Evolutionary conservation across 2,329 filamentous ascomycete species (phyloP).

Genomic region (Claviceps sp.): DNA sequence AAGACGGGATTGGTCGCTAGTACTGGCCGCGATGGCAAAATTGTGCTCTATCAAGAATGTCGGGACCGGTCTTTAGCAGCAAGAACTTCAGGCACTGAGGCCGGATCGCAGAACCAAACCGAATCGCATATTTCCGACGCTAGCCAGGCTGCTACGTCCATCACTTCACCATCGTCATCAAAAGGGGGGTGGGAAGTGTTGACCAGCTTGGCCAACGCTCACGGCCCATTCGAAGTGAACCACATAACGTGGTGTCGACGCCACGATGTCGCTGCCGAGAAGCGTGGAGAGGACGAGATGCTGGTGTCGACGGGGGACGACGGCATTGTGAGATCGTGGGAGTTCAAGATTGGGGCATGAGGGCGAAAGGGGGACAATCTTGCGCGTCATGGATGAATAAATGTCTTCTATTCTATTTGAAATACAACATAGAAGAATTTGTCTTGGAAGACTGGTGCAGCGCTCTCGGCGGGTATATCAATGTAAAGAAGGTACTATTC

Average conservation of each 20-base stretch:
- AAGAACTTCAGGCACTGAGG: too few relatives aligned
- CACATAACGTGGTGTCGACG: conserved; percentile 78
- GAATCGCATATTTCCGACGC: background rate
- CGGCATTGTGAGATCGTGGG: conserved; percentile 76
- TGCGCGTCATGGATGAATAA: too few relatives aligned
- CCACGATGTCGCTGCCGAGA: conserved; percentile 49
- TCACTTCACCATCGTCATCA: conserved; percentile 24
- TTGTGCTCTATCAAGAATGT: conserved; percentile 64
- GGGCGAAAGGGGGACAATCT: too few relatives aligned
- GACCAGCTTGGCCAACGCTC: conserved; percentile 55
- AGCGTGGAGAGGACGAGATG: conserved; percentile 58
- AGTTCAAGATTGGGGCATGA: conserved; percentile 23
- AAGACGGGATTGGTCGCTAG: conserved; percentile 69
- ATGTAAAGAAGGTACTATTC: too few relatives aligned
- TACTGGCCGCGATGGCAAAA: conserved; percentile 71
- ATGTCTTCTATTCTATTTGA: too few relatives aligned
- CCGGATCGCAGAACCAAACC: background rate
- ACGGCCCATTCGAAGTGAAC: conserved; percentile 91
- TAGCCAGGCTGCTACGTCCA: conserved; percentile 4
- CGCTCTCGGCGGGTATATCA: too few relatives aligned
- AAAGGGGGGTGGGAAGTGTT: conserved; percentile 50
- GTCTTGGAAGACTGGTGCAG: too few relatives aligned
- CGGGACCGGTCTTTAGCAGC: background rate
- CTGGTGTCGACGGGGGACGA: conserved; percentile 87
- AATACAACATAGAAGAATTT: too few relatives aligned